Evolutionary conservation across 768 basidiomycete genomes (phyloP), one percentile per base, ranked within the genome.

Genomic region (Daedaleopsis nitida): DNA sequence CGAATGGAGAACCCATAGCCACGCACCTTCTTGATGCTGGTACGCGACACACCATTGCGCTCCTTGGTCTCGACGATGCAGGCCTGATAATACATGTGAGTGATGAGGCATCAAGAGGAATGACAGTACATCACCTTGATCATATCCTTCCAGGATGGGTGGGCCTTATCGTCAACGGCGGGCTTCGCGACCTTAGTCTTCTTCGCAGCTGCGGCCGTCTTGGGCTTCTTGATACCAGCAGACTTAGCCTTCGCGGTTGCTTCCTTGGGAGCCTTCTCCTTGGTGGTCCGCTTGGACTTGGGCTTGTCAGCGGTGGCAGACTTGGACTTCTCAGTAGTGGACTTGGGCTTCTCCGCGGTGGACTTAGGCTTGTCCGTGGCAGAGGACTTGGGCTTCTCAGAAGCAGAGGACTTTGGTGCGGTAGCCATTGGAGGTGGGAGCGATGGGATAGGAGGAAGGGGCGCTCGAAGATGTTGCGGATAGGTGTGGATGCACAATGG

Each of bases 41-140:
- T 76, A 51, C 94, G 83, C 14, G 92, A 94, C 42, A 92, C 92
- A 61, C 92, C 92, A 57, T 76, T 66, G 50, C 89, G 86, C 44
- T 87, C 86, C 66, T 83, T 84, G 71, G 87, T 78, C 37, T 75
- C 79, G 57, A 76, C 70, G 72, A 95, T 89, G 69, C 88, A 90
- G 74, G 92, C 91, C 91, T 93, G 52, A 34, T 13, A 58, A 12
- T 47, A 1, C 42, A 45, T 17, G 27, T 57, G 11, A 59, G 60
- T 21, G 13, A n/a, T 9, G 53, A 21, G 1, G 17, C n/a, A 52
- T 10, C 17, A 12, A 39, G 39, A 11, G 21, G 34, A 44, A 42
- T 19, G n/a, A n/a, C 50, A 11, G 14, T 13, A 34, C 19, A 24
- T 2, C 23, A 75, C 76, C 69, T 72, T 75, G 65, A 77, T 72